phyloP scores from a whole-genome alignment of 345 rosid genomes.

The Salix dunnii region DNA sequence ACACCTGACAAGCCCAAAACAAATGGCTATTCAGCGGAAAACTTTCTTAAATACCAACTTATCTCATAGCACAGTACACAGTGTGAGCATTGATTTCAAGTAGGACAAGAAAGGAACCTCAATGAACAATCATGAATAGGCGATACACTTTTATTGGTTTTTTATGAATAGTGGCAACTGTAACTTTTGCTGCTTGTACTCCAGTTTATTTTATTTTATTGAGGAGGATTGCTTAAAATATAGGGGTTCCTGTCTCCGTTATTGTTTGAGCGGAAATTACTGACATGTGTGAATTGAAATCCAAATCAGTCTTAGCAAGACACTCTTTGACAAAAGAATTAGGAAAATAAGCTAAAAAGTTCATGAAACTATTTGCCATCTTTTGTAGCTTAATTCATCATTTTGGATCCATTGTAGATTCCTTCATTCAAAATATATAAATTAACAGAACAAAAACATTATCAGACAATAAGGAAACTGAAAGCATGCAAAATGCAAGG shows the following conservation, averaged over 20 bases:
- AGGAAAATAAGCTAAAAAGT: background rate
- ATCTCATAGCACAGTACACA: background rate
- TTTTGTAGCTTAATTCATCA: too few species aligned
- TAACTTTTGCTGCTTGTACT: too few species aligned
- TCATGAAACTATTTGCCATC: background rate
- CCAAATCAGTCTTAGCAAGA: background rate
- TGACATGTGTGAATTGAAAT: background rate
- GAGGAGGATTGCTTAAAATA: background rate
- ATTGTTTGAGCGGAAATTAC: background rate
- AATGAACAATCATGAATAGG: too few species aligned
- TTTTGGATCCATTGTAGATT: background rate
- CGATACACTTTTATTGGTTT: too few species aligned
- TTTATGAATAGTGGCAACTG: too few species aligned
- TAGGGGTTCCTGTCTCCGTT: background rate
- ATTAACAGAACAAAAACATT: background rate
- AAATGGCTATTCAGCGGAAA: background rate
- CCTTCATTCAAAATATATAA: background rate
- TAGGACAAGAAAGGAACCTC: background rate
- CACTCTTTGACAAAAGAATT: background rate
- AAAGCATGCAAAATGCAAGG: background rate
- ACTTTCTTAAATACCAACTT: slow-evolving; percentile 4
- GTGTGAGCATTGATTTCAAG: background rate
- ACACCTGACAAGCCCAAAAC: slow-evolving; percentile 51
- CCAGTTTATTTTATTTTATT: background rate
- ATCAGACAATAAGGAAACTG: background rate